Evolutionary conservation across 2,329 filamentous ascomycete genomes (phyloP), one percentile per base, ranked within the genome.

Genomic region (Fusarium sp.): DNA sequence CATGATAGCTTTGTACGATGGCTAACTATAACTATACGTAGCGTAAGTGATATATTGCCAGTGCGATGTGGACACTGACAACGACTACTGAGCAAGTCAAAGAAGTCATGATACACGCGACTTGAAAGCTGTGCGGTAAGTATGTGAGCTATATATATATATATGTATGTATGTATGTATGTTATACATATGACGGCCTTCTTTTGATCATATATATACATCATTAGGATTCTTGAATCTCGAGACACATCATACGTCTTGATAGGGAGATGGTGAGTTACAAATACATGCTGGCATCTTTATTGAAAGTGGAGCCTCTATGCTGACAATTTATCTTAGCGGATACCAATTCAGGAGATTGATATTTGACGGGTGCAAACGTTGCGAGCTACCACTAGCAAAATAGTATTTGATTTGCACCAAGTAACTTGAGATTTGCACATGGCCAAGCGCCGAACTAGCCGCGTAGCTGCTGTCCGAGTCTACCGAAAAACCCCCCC

Each of bases 281-380:
- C n/a, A n/a, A n/a, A n/a, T n/a, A n/a, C 53, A 47, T 49, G 52
- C 43, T 69, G 57, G 63, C 51, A 57, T 58, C 46, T 49, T 53
- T 43, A 54, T 70, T 63, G 46, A 43, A 41, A 66, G 67, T 70
- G 67, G 67, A 57, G 23, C 36, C 21, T 25, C 31, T 49, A 48
- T 38, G 35, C 55, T 25, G 57, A 70, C 65, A 70, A 70, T 70
- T 70, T 70, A 53, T 61, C 56, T 51, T 50, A 57, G 53, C 49
- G 54, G 48, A 49, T 53, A 48, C 56, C 48, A 65, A 57, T 57
- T 53, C 45, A 65, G 54, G 65, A 39, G 63, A 53, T 55, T 31
- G 33, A 37, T 27, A 45, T 10, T 14, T 13, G 9, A 19, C 17
- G 14, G 62, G 67, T 69, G 52, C 32, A 23, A 66, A 65, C 46